Evolutionary conservation across 805 yeast species (phyloP).

Genomic region (Suhomyces kilbournensis): DNA sequence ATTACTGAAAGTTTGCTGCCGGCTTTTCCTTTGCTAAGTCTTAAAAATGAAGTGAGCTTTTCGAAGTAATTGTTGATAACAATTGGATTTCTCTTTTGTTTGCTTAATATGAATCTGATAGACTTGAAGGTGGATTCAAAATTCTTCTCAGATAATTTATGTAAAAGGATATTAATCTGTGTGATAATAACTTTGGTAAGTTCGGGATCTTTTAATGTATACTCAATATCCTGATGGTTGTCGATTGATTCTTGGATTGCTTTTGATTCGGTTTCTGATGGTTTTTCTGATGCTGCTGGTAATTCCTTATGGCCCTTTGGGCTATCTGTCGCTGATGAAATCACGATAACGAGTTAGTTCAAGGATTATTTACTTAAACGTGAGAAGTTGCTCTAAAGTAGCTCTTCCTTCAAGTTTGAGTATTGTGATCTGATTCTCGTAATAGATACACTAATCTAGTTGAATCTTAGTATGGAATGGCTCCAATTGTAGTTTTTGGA

Average conservation of each 20-base stretch:
- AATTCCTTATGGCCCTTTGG: conserved; percentile 33
- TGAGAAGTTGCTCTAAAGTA: neutral
- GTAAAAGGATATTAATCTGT: conserved; percentile 52
- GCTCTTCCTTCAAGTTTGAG: neutral
- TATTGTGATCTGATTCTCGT: neutral
- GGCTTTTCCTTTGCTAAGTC: conserved; percentile 9
- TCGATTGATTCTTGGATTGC: conserved; percentile 5
- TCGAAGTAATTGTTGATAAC: conserved; percentile 19
- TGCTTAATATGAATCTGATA: conserved; percentile 45
- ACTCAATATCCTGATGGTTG: neutral
- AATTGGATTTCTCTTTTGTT: conserved; percentile 15
- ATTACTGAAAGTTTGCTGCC: conserved; percentile 13
- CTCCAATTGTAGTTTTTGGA: neutral
- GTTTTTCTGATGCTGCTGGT: conserved; percentile 11
- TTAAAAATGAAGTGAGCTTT: conserved; percentile 16
- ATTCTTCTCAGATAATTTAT: conserved; percentile 41
- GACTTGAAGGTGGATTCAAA: conserved; percentile 39
- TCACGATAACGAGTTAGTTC: conserved; percentile 25
- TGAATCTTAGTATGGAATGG: neutral
- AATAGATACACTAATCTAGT: neutral
- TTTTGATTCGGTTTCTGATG: conserved; percentile 3
- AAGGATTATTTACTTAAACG: neutral
- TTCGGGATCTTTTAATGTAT: conserved; percentile 20
- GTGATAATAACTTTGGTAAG: conserved; percentile 41
- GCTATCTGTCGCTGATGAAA: conserved; percentile 30